These are phyloP conservation scores for Arthrobotrys conoides DNA, from an alignment of 2,329 filamentous ascomycete genomes.

Conservation along the genomic window DNA sequence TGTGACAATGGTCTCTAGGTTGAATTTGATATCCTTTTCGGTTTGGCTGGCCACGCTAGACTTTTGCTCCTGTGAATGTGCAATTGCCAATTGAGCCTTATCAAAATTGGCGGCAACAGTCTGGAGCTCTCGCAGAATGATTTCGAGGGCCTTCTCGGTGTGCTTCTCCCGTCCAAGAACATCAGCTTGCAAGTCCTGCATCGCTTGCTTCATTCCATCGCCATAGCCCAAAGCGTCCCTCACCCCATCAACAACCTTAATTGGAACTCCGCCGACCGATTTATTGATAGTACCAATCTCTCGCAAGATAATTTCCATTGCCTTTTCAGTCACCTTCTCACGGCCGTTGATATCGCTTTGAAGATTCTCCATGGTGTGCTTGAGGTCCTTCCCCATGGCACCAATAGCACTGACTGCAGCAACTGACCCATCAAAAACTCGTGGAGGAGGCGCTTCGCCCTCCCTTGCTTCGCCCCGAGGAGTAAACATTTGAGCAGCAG, in stretches of 20 bases:
- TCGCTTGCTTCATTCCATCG: constrained; percentile 52
- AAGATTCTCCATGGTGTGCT: constrained; percentile 89
- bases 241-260: constrained; percentile 44
- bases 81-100: constrained; percentile 57
- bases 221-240: constrained; percentile 37
- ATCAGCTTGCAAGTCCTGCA: constrained; percentile 56
- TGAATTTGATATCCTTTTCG: constrained; percentile 60
- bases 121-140: constrained; percentile 58
- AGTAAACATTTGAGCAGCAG: constrained; percentile 39
- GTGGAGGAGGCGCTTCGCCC: constrained; percentile 14
- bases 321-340: constrained; percentile 79
- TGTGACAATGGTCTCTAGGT: constrained; percentile 56
- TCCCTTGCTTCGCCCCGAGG: constrained; percentile 27
- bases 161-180: constrained; percentile 58
- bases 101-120: constrained; percentile 58
- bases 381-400: constrained; percentile 79
- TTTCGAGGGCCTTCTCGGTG: constrained; percentile 59
- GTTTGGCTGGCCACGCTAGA: constrained; percentile 40
- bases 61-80: constrained; percentile 57
- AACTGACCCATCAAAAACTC: constrained; percentile 51
- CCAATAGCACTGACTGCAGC: constrained; percentile 75
- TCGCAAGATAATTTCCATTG: constrained; percentile 72
- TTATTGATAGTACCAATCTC: constrained; percentile 58
- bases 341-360: constrained; percentile 81
- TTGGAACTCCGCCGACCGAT: constrained; percentile 38